These are phyloP conservation scores for Dioscorea dumetorum DNA, from an alignment of 106 monocot species.

Conservation along the genomic window DNA sequence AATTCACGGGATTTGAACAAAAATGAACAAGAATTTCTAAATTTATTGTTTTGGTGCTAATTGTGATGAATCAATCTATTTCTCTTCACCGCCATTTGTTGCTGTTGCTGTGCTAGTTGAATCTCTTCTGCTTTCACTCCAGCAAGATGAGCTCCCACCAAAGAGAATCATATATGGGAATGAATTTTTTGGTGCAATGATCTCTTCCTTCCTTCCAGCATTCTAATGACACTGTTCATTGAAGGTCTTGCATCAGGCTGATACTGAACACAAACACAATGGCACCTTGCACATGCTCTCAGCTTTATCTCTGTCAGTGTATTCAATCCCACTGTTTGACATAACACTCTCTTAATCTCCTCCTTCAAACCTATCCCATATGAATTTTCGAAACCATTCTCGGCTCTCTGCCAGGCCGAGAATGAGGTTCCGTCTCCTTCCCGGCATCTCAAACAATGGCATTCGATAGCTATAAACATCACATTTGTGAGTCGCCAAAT, in stretches of 20 bases:
- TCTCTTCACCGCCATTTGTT: too few species aligned
- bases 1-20: too few species aligned
- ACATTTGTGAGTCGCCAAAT: constrained; percentile 22
- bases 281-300: constrained; percentile 25
- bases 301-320: constrained; percentile 5
- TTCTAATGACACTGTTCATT: constrained; percentile 28
- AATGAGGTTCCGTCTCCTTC: constrained; percentile 20
- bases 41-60: too few species aligned
- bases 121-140: background rate
- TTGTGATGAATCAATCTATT: too few species aligned
- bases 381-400: constrained; percentile 24
- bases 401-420: constrained; percentile 1
- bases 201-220: constrained; percentile 31
- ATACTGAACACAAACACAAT: constrained; percentile 33
- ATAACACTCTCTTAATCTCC: background rate
- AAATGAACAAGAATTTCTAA: too few species aligned
- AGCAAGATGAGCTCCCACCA: background rate
- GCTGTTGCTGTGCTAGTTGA: background rate
- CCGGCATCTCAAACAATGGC: constrained; percentile 22
- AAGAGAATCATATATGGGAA: background rate
- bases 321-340: constrained; percentile 4
- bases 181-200: constrained; percentile 2
- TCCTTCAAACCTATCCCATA: constrained; percentile 21
- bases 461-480: constrained; percentile 35
- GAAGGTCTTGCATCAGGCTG: constrained; percentile 18